These are phyloP conservation scores for Gentiana macrophylla DNA, from an alignment of 257 asterid genomes.

Conservation along the genomic window DNA sequence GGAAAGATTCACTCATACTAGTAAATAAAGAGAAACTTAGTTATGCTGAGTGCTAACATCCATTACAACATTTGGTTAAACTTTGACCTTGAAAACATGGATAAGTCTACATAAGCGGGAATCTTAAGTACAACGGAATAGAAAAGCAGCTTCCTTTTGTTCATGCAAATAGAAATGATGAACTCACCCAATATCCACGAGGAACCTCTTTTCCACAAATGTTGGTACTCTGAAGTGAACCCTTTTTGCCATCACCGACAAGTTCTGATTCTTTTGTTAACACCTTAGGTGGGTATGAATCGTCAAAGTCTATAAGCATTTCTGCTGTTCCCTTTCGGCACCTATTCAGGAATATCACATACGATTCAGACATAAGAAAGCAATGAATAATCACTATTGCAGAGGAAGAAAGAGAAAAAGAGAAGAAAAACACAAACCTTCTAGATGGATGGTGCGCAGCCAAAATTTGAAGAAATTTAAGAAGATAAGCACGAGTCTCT, in stretches of 20 bases:
- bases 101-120: no score
- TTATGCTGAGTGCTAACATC: no score
- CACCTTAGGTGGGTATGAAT: slow-evolving; percentile 27
- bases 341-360: slow-evolving; percentile 28
- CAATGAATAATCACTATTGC: not conserved
- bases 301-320: slow-evolving; percentile 74
- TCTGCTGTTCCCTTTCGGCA: slow-evolving; percentile 97
- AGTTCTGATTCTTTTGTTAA: slow-evolving; percentile 25
- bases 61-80: no score
- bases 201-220: slow-evolving; percentile 94
- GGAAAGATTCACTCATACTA: no score
- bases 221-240: slow-evolving; percentile 31
- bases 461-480: slow-evolving; percentile 77
- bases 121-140: no score
- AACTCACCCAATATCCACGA: slow-evolving; percentile 93
- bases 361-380: slow-evolving; percentile 11
- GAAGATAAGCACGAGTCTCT: slow-evolving; percentile 53
- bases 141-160: no score
- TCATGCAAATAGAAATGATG: slow-evolving; percentile 1
- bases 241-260: slow-evolving; percentile 30
- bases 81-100: no score
- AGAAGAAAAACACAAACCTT: slow-evolving; percentile 32
- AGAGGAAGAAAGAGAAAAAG: not conserved
- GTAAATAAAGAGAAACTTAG: no score
- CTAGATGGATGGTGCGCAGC: slow-evolving; percentile 94